Evolutionary conservation across 169 alveolate species (phyloP).

Genomic region (Ichthyophthirius multifiliis): DNA sequence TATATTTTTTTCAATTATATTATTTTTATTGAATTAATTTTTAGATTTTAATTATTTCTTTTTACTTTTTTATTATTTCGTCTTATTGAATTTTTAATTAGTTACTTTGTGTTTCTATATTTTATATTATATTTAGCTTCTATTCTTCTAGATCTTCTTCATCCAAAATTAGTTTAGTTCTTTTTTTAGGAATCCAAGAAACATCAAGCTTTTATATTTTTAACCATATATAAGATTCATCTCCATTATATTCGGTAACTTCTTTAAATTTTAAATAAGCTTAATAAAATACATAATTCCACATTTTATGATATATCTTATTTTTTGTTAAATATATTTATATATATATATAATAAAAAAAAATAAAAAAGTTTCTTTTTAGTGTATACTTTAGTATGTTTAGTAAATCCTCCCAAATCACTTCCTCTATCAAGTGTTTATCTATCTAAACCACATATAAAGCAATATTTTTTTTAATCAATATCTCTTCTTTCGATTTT

Average conservation of each 20-base stretch:
- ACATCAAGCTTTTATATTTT: neutral
- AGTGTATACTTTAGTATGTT: no score
- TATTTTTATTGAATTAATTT: no score
- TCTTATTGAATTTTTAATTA: no score
- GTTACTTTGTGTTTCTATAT: no score
- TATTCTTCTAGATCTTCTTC: neutral
- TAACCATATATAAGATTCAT: slow-evolving; percentile 60
- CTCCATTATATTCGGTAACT: slow-evolving; percentile 62
- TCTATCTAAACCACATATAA: slow-evolving; percentile 70
- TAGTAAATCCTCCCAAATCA: slow-evolving; percentile 15
- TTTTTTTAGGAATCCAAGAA: slow-evolving; percentile 15
- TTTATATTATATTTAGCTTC: no score
- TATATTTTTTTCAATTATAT: no score
- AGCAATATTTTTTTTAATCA: slow-evolving; percentile 60
- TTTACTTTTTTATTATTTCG: no score
- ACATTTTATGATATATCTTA: slow-evolving; percentile 57
- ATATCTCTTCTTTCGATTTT: slow-evolving; percentile 35
- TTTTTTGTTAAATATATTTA: no score
- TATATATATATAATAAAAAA: no score
- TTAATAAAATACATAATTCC: slow-evolving; percentile 70
- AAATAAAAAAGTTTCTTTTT: no score
- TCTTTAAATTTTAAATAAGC: slow-evolving; percentile 58
- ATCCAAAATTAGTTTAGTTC: neutral
- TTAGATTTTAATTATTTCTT: no score
- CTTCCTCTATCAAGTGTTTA: slow-evolving; percentile 63